phyloP scores from a whole-genome alignment of 345 rosid genomes.

The Cardamine resedifolia region DNA sequence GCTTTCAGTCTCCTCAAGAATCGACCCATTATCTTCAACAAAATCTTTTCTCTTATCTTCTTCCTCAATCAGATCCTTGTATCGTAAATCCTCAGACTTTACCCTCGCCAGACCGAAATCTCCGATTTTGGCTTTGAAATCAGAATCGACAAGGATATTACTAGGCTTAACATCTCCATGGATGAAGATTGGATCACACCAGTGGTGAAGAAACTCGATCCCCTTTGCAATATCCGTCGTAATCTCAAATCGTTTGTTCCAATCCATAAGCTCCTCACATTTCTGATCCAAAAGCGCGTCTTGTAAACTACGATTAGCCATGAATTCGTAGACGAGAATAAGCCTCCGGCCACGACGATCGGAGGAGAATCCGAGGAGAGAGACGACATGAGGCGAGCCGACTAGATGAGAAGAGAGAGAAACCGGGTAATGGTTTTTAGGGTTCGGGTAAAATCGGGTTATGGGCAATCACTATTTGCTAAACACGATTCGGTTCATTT shows the following conservation, averaged over 20 bases:
- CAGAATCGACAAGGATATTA: slow-evolving; percentile 55
- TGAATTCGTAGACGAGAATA: slow-evolving; percentile 70
- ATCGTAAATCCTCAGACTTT: slow-evolving; percentile 50
- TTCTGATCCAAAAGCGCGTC: slow-evolving; percentile 65
- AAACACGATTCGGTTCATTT: too few species aligned
- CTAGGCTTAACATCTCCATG: slow-evolving; percentile 78
- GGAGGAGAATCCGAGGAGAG: slow-evolving; percentile 65
- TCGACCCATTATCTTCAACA: slow-evolving; percentile 61
- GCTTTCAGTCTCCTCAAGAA: slow-evolving; percentile 66
- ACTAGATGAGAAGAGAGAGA: slow-evolving; percentile 66
- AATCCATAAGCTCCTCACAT: slow-evolving; percentile 64
- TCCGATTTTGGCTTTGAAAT: slow-evolving; percentile 68
- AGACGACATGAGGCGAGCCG: slow-evolving; percentile 59
- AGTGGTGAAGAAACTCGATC: slow-evolving; percentile 70
- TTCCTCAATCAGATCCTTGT: slow-evolving; percentile 35
- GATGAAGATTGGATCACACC: slow-evolving; percentile 53
- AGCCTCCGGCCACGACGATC: slow-evolving; percentile 59
- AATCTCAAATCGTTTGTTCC: too few species aligned
- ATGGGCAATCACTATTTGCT: too few species aligned
- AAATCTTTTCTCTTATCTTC: slow-evolving; percentile 36
- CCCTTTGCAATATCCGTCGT: slow-evolving; percentile 72
- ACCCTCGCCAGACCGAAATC: slow-evolving; percentile 75
- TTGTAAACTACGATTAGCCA: slow-evolving; percentile 73
- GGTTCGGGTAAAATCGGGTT: too few species aligned
- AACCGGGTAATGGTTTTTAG: too few species aligned